Percentiles rank a stretch among this genome's conserved stretches.
Conservation (phyloP, 495 filamentous ascomycete species). For the Lepraria neglecta region DNA sequence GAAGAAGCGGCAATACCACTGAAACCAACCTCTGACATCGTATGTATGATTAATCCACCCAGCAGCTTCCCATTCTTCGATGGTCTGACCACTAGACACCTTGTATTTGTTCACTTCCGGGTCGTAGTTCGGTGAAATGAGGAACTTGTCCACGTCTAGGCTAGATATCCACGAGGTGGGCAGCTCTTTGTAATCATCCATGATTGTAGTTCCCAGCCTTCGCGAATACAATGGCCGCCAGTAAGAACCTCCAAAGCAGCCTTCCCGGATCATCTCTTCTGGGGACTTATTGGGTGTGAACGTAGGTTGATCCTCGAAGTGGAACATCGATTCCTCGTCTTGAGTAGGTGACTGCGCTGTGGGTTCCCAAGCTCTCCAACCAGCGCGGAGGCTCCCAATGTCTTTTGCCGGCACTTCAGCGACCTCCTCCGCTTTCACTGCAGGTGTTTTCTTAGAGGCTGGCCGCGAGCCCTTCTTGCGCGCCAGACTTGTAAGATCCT, state of each 20-base stretch:
- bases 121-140: conserved; percentile 35
- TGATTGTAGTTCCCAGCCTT: conserved; percentile 35
- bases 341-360: conserved; percentile 34
- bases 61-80: conserved; percentile 46
- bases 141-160: conserved; percentile 33
- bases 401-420: conserved; percentile 23
- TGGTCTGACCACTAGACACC: conserved; percentile 42
- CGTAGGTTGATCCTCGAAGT: conserved; percentile 36
- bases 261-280: conserved; percentile 42
- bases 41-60: conserved; percentile 44
- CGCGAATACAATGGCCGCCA: conserved; percentile 40
- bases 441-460: neutral
- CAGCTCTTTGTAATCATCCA: conserved; percentile 40
- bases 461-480: neutral
- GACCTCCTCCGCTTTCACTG: conserved; percentile 7
- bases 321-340: conserved; percentile 36
- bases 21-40: conserved; percentile 47
- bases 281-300: conserved; percentile 47
- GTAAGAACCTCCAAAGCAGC: conserved; percentile 44
- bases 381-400: conserved; percentile 30
- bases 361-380: conserved; percentile 40
- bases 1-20: conserved; percentile 48
- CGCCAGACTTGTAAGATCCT: neutral
- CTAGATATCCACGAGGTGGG: conserved; percentile 37
- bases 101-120: conserved; percentile 44